These are phyloP conservation scores for barley (Hordeum vulgare) DNA, from an alignment of 176 grass and related monocot species.

Conservation along the genomic window MorexV3_pseudomolecules_assembly NC_058521.1:568814452-568814951, in stretches of 20 bases:
- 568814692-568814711: not conserved
- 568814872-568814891: not conserved
- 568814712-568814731: not conserved
- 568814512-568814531: not conserved
- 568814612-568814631: not conserved
- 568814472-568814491: not conserved
- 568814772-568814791: not conserved
- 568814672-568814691: not conserved
- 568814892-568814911: not conserved
- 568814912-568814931: not conserved
- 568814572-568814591: not conserved
- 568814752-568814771: not conserved
- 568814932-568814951: not conserved
- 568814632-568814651: not conserved
- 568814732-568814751: not conserved
- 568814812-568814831: not conserved
- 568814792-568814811: not conserved
- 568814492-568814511: not conserved
- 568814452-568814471: not conserved
- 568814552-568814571: not conserved
- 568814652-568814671: not conserved
- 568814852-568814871: not conserved
- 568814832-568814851: not conserved
- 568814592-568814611: not conserved
- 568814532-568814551: not conserved